phyloP scores from a whole-genome alignment of 148 eudicot genomes.

The Camellia granthamiana region DNA sequence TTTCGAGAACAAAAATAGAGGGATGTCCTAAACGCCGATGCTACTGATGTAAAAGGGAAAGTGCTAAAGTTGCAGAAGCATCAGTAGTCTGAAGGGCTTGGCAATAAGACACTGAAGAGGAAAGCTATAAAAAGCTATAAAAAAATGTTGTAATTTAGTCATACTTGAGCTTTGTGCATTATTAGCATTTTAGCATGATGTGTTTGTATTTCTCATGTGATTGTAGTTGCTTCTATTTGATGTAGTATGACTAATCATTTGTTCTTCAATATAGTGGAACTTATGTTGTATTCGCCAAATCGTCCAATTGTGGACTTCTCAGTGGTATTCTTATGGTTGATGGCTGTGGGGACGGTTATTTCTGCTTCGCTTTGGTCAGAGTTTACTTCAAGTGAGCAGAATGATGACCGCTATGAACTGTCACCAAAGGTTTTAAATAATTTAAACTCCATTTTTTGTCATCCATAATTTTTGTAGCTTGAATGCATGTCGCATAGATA shows the following conservation, averaged over 20 bases:
- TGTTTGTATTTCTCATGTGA: not conserved
- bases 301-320: conserved; percentile 66
- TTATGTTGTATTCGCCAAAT: conserved; percentile 54
- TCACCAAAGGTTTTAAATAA: conserved; percentile 64
- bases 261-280: conserved; percentile 51
- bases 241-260: not conserved
- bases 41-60: no score
- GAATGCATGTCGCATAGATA: not conserved
- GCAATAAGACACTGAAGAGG: no score
- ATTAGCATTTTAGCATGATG: not conserved
- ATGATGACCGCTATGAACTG: conserved; percentile 58
- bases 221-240: conserved; percentile 3
- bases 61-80: no score
- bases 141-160: no score
- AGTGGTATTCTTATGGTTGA: conserved; percentile 65
- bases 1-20: no score
- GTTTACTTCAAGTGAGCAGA: conserved; percentile 47
- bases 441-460: not conserved
- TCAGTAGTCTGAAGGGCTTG: not conserved
- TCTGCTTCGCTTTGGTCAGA: conserved; percentile 71
- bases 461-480: not conserved
- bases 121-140: no score
- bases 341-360: conserved; percentile 74
- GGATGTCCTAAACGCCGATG: no score
- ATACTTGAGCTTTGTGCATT: not conserved